Evolutionary conservation across 2,329 filamentous ascomycete species (phyloP).

Genomic region (Clonostachys byssicola): DNA sequence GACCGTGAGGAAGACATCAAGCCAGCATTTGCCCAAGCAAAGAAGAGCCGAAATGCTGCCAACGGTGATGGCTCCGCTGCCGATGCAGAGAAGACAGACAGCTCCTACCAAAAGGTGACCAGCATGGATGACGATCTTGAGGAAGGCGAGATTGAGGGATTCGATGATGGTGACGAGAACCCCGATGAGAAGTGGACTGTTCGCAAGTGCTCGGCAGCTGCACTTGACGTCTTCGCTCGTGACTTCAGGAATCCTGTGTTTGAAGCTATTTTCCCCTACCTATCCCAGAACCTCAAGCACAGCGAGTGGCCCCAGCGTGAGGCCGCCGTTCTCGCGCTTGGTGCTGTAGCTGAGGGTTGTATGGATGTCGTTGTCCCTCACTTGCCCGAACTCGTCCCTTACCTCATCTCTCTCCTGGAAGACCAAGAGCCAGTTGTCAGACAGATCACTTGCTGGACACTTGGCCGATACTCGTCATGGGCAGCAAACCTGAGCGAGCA

Average conservation of each 20-base stretch:
- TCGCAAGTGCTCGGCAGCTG: constrained; percentile 93
- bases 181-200: constrained; percentile 94
- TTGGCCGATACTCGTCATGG: constrained; percentile 92
- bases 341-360: constrained; percentile 92
- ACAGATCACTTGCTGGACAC: constrained; percentile 97
- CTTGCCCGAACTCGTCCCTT: constrained; percentile 84
- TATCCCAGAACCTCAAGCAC: constrained; percentile 85
- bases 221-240: constrained; percentile 87
- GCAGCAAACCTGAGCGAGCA: constrained; percentile 70
- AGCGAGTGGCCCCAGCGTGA: constrained; percentile 89
- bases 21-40: constrained; percentile 84
- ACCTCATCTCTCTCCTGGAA: constrained; percentile 79
- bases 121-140: constrained; percentile 72
- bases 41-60: constrained; percentile 58
- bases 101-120: constrained; percentile 49
- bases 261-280: constrained; percentile 84
- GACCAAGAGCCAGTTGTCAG: constrained; percentile 87
- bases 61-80: constrained; percentile 39
- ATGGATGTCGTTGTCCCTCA: constrained; percentile 87
- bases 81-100: constrained; percentile 46
- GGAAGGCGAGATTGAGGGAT: constrained; percentile 81
- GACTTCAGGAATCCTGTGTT: constrained; percentile 89
- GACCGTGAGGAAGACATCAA: constrained; percentile 89
- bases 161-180: constrained; percentile 68
- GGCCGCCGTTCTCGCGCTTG: constrained; percentile 88